Evolutionary conservation across 2,329 filamentous ascomycete species (phyloP), one percentile per base, ranked within the genome.

Genomic region (Lachnellula hyalina): DNA sequence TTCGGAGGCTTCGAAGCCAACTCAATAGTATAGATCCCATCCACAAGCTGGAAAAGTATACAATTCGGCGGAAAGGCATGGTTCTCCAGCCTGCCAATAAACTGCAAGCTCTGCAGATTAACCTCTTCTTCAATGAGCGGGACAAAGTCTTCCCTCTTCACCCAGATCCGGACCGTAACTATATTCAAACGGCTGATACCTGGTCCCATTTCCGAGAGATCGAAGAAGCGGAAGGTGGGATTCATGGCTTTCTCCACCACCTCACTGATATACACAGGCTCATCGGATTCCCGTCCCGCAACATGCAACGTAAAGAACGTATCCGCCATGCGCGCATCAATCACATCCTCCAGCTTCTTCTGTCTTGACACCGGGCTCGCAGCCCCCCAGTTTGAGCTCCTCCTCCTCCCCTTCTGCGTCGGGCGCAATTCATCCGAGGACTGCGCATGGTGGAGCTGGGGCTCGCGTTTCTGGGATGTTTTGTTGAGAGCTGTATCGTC

Each of bases 191-290:
- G 82, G 8, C 87, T 86, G 21, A 91, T 77, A 2, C 73, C 68
- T 0, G 87, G 80, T 0, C 81, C 83, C 59, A 80, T 83, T 5
- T 77, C 72, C 23, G 80, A 79, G 5, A 96, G 78, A 58, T 95
- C 87, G 68, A 96, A 95, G 68, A 89, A 87, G 44, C 83, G 84
- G 69, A 96, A 97, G 64, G 87, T 90, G 60, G 94, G 94, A 70
- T 96, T 96, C 80, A 90, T 91, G n/a, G 89, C 85, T 65, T 84
- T 84, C 63, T 87, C 81, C 28, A 85, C 81, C 21, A 87, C 77
- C 72, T 97, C 93, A 67, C 91, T 96, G 64, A 96, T 82, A 70
- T 96, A 96, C n/a, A 96, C 74, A 0, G 93, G 91, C 15, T 90
- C 85, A 47, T 25, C 25, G 25, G 25, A 25, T 7, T 78, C 72